Evolutionary conservation across 495 filamentous ascomycete genomes (phyloP), one percentile per base, ranked within the genome.

Genomic region (Terfezia claveryi): DNA sequence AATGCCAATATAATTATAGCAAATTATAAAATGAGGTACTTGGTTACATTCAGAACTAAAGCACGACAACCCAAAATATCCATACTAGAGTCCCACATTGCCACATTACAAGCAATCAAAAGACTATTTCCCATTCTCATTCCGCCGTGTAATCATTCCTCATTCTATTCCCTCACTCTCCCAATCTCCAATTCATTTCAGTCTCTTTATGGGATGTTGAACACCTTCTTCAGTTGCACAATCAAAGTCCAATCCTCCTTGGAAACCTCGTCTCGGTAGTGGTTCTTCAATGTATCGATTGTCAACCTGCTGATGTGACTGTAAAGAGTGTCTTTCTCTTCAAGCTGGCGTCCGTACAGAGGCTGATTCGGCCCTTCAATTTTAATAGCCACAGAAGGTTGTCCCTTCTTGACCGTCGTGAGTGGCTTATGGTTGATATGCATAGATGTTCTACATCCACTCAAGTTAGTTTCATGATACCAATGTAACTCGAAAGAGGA

Each of bases 401-500:
- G 85, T 56, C 89, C 92, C 71, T 86, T 88, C 72, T 96, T 99
- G 72, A 83, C 88, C 51, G 93, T 72, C 10, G 72, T 75, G 62
- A 99, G 79, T 51, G 89, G 75, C 72, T 96, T 99, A 78, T 96
- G 92, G 58, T 99, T 92, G 66, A 92, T 82, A 69, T 96, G 88
- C 67, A 99, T 96, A 9, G 82, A 86, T 58, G 83, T 80, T 14
- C 88, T 93, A 62, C 54, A n/a, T 32, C 27, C 16, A 57, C 44
- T 12, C 37, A 11, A 27, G 55, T 56, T 51, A 61, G 57, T 2
- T 50, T 54, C 36, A 12, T 23, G 20, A 54, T 54, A 38, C 44
- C 37, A 17, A 49, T 44, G 6, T 54, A 41, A 17, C 17, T 56
- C 27, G 46, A 53, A 52, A 14, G 23, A 49, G 14, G 17, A 82